Conservation (phyloP, 345 rosid genomes). For the Citrus mangshanensis region DNA sequence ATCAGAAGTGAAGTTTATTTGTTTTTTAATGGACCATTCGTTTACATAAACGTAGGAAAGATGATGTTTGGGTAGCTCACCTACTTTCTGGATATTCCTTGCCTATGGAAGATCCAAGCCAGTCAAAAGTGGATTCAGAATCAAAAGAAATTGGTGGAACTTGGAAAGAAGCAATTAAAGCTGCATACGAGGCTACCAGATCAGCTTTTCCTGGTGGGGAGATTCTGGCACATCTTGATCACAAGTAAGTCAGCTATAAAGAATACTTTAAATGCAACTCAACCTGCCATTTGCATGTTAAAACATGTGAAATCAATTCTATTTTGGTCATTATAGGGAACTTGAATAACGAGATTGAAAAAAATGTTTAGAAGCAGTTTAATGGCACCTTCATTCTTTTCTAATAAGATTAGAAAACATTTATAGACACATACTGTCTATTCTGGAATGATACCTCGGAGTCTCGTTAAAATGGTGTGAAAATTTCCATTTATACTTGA, state of each 20-base stretch:
- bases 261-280: background rate
- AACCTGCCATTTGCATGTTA: background rate
- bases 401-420: background rate
- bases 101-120: slow-evolving; percentile 77
- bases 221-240: slow-evolving; percentile 88
- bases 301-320: background rate
- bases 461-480: background rate
- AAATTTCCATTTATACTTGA: background rate
- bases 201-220: slow-evolving; percentile 82
- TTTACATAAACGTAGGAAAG: slow-evolving; percentile 46
- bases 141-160: slow-evolving; percentile 56
- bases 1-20: background rate
- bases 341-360: background rate
- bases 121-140: slow-evolving; percentile 32
- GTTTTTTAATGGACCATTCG: background rate
- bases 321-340: background rate
- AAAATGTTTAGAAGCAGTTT: background rate
- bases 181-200: slow-evolving; percentile 75
- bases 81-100: slow-evolving; percentile 81
- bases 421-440: background rate
- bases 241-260: slow-evolving; percentile 53
- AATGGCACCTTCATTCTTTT: background rate
- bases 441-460: background rate
- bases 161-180: slow-evolving; percentile 79
- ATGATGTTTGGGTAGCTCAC: slow-evolving; percentile 85